Evolutionary conservation across 2,329 filamentous ascomycete genomes (phyloP), one percentile per base, ranked within the genome.

Genomic region (Alternaria solani): DNA sequence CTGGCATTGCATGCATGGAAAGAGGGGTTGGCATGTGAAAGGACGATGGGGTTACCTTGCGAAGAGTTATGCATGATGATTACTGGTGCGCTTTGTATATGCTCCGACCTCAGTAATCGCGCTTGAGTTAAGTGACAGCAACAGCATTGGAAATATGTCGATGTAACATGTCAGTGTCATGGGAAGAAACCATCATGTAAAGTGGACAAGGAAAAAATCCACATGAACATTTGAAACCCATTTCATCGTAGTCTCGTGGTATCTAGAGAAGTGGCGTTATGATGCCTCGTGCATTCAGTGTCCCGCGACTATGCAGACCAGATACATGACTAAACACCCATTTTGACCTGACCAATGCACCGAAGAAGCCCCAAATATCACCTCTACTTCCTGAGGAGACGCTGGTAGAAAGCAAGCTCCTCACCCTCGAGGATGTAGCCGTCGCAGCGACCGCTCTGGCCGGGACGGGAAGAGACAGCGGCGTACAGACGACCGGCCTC

Each of bases 401-500:
- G 92, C 91, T 97, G 94, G 93, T 99, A 99, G 92, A 99, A 99
- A 83, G 94, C 93, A 80, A 99, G 89, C 90, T 99, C 95, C 84
- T 99, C 95, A 79, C 95, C 95, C 90, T 99, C 95, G 73, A 99
- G 88, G 83, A 99, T 90, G 88, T 99, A 99, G 73, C 95, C 95
- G 82, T 99, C 95, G 78, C 88, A 89, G 85, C 95, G 93, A 79
- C 95, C 95, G 82, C 92, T 95, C 91, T 99, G 95, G 78, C 95
- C 95, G 73, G 95, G 95, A 79, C 95, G 89, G 82, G 91, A 95
- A 76, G 94, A 88, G 78, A 99, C 86, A 75, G 97, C 91, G 78
- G 95, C 95, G 85, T 90, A 97, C 76, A 99, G 86, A 85, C 96
- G 94, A 89, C 94, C 94, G 75, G 95, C 94, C 91, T 98, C 95